Base-by-base conservation (phyloP, 306 rosid genomes). In the Trifolium pratense region DNA sequence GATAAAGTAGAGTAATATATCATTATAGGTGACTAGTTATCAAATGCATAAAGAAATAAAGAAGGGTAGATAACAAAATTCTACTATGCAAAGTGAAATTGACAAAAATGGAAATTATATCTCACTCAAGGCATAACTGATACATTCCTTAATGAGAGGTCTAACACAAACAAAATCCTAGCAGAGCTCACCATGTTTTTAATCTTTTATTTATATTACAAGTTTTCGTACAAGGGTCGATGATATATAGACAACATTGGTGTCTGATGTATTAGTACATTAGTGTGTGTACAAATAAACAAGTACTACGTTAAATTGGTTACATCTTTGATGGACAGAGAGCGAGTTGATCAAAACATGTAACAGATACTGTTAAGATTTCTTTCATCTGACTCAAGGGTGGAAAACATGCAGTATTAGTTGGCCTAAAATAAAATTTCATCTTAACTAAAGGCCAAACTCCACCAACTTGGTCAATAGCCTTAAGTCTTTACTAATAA, bases 11-110 rank as follows among this genome's bases (percentile, higher is more conserved):
- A 48, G 68, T 70, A 34, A 66, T 39, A 59, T 49, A 31, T 31
- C 56, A 52, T 74, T 23, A 52, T 37, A n/a, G 20, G 62, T 9
- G 77, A 70, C 75, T 49, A 77, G 64, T 69, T 26, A 17, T 67
- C 68, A 59, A 77, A 64, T 21, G 62, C 61, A 56, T 42, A 13
- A 49, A 49, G 16, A 15, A 49, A 49, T 9, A 72, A 37, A 40
- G 11, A 49, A n/a, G 7, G 4, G 48, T 52, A 48, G 8, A 56
- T 73, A 16, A 66, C 65, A 74, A 63, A 53, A 14, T 45, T 55
- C 61, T 45, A 65, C 36, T 3, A 42, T 23, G 18, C 20, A 70
- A 80, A 52, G 53, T 13, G 13, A 59, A 37, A 34, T 58, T 62
- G 36, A 20, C 20, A 68, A 70, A 56, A 73, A 21, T 21, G 40